Percentiles rank a stretch among this genome's conserved stretches.
These are phyloP conservation scores for Lojkania enalia DNA, from an alignment of 2,329 filamentous ascomycete genomes.

Conservation along the genomic window DNA sequence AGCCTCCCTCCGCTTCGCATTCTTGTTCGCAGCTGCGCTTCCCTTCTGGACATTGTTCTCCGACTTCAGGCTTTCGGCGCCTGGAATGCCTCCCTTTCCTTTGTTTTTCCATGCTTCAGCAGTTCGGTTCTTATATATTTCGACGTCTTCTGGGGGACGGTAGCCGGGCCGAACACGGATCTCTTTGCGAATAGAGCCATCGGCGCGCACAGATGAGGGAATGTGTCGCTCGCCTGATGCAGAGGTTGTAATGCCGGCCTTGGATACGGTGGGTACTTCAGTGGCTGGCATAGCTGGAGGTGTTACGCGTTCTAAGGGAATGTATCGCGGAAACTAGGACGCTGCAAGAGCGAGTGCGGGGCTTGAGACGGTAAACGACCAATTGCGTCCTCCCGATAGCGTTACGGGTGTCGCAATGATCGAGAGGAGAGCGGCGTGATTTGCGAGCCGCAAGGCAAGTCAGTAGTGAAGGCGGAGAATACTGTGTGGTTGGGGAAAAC, in stretches of 20 bases:
- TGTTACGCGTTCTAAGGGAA: background rate
- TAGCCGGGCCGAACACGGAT: constrained; percentile 95
- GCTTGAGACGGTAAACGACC: too few relatives aligned
- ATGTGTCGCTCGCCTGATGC: constrained; percentile 82
- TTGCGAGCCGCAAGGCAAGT: too few relatives aligned
- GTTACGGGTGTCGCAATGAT: too few relatives aligned
- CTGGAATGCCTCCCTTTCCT: constrained; percentile 70
- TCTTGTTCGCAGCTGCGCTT: constrained; percentile 70
- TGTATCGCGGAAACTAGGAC: constrained; percentile 7
- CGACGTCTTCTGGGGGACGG: constrained; percentile 90
- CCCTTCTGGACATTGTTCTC: constrained; percentile 51
- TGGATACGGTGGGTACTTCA: constrained; percentile 38
- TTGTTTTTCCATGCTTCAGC: constrained; percentile 83
- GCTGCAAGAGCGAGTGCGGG: background rate
- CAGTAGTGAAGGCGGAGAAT: too few relatives aligned
- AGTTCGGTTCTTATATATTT: constrained; percentile 91
- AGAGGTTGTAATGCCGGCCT: constrained; percentile 68
- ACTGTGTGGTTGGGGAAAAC: too few relatives aligned
- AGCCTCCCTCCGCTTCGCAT: constrained; percentile 76
- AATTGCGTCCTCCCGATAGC: too few relatives aligned
- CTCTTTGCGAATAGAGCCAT: constrained; percentile 89
- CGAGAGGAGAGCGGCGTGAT: too few relatives aligned
- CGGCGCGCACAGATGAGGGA: constrained; percentile 80
- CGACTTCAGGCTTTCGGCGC: constrained; percentile 61
- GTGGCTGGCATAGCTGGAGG: constrained; percentile 41